Evolutionary conservation across 176 grass and related monocot species (phyloP).

Genomic region (Eremochloa ophiuroides): DNA sequence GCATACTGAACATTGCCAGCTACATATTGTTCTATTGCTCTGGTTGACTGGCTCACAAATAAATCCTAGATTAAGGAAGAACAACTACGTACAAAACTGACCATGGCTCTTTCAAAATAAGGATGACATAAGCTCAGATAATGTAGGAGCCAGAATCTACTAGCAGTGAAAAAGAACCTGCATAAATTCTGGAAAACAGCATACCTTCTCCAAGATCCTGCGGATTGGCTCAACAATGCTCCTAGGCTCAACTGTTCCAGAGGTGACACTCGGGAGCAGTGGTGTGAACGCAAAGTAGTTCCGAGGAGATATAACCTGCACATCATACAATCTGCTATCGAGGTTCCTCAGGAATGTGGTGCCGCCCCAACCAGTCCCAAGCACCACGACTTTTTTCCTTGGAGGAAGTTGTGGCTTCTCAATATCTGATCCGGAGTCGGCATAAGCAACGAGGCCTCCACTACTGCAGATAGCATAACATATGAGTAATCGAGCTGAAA

Average conservation of each 20-base stretch:
- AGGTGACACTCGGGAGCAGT: slow-evolving; percentile 88
- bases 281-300: slow-evolving; percentile 95
- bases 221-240: slow-evolving; percentile 90
- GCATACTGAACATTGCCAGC: not conserved
- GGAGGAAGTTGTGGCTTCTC: slow-evolving; percentile 30
- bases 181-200: not conserved
- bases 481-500: not conserved
- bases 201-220: slow-evolving; percentile 82
- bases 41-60: not conserved
- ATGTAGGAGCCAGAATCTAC: not conserved
- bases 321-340: slow-evolving; percentile 71
- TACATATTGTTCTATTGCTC: not conserved
- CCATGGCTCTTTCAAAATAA: not conserved
- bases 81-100: not conserved
- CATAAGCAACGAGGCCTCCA: slow-evolving; percentile 78
- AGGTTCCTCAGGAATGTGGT: slow-evolving; percentile 89
- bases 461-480: slow-evolving; percentile 43
- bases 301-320: slow-evolving; percentile 89
- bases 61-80: not conserved
- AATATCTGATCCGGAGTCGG: slow-evolving; percentile 49
- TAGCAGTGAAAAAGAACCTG: not conserved
- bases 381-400: slow-evolving; percentile 81
- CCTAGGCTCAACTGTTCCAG: slow-evolving; percentile 88
- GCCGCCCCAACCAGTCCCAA: slow-evolving; percentile 89
- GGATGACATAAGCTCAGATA: not conserved